A percentile compares a stretch with the other conserved stretches of the same genome.
These are phyloP conservation scores for Tubosaeta brunneosetosa DNA, from an alignment of 768 basidiomycete species.

Conservation along the genomic window DNA sequence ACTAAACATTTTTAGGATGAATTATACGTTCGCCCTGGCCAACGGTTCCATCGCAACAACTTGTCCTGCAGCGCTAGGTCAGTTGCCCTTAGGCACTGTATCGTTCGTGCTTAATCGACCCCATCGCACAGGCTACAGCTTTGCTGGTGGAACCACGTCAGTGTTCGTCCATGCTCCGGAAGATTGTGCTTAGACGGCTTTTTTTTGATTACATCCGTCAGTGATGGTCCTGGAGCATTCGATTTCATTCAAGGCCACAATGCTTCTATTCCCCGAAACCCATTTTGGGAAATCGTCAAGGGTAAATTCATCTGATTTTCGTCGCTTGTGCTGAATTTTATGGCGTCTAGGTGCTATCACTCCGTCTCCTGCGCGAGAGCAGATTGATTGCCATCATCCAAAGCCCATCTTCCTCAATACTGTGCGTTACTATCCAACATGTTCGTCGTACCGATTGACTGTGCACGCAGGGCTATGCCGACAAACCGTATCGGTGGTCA, in stretches of 20 bases:
- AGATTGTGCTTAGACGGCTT: background rate
- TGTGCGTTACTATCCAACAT: background rate
- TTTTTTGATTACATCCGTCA: background rate
- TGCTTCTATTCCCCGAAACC: constrained; percentile 58
- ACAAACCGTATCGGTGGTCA: constrained; percentile 69
- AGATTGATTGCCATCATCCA: constrained; percentile 67
- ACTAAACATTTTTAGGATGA: constrained; percentile 41
- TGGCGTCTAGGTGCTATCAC: constrained; percentile 40
- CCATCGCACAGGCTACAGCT: constrained; percentile 51
- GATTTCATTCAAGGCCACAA: constrained; percentile 77
- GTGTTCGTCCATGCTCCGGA: constrained; percentile 16
- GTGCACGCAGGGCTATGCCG: constrained; percentile 50
- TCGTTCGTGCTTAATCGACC: background rate
- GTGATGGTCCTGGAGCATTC: constrained; percentile 73
- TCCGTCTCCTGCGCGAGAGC: constrained; percentile 55
- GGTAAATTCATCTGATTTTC: constrained; percentile 23
- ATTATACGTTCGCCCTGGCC: constrained; percentile 55
- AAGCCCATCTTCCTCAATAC: constrained; percentile 79
- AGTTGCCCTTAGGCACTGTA: constrained; percentile 14
- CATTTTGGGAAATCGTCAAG: constrained; percentile 80
- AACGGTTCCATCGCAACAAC: constrained; percentile 67
- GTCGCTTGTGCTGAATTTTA: background rate
- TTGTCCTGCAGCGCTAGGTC: constrained; percentile 77
- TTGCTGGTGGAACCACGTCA: constrained; percentile 79
- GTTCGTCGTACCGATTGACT: constrained; percentile 15